A percentile compares a stretch with the other conserved stretches of the same genome.
These are phyloP conservation scores for Cenchrus purpureus DNA, from an alignment of 176 grass and related monocot genomes.

Conservation along the genomic window DNA sequence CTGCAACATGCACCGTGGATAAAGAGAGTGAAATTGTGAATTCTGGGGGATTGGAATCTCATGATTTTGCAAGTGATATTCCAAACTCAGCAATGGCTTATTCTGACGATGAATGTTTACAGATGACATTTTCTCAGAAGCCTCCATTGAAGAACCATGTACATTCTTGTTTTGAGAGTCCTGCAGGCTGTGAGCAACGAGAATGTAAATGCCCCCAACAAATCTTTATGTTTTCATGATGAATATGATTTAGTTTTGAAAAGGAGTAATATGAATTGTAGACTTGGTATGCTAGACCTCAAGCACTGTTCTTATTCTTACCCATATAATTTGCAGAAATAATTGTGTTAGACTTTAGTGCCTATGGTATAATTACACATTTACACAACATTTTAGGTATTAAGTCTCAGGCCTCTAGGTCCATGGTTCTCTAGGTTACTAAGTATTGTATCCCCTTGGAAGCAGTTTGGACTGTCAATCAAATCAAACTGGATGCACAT, in stretches of 20 bases:
- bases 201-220: slow-evolving; percentile 35
- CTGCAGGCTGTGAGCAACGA: slow-evolving; percentile 26
- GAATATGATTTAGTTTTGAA: slow-evolving; percentile 7
- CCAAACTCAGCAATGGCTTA: slow-evolving; percentile 35
- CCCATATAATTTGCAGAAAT: slow-evolving; percentile 5
- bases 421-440: neutral
- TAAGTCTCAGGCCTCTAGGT: neutral
- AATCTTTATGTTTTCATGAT: slow-evolving; percentile 30
- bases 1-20: slow-evolving; percentile 15
- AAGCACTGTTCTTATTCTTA: neutral
- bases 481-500: neutral
- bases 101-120: slow-evolving; percentile 45
- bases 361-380: neutral
- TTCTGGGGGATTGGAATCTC: slow-evolving; percentile 29
- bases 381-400: neutral
- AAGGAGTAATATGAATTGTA: neutral
- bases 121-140: slow-evolving; percentile 61
- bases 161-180: slow-evolving; percentile 48
- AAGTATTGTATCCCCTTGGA: neutral
- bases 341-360: neutral
- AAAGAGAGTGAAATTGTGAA: slow-evolving; percentile 32
- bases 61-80: slow-evolving; percentile 28
- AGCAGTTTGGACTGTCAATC: neutral
- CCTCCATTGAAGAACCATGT: slow-evolving; percentile 67
- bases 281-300: neutral